phyloP scores from a whole-genome alignment of 192 early-diverging fungal species.

The Dimargaris verticillata region DNA sequence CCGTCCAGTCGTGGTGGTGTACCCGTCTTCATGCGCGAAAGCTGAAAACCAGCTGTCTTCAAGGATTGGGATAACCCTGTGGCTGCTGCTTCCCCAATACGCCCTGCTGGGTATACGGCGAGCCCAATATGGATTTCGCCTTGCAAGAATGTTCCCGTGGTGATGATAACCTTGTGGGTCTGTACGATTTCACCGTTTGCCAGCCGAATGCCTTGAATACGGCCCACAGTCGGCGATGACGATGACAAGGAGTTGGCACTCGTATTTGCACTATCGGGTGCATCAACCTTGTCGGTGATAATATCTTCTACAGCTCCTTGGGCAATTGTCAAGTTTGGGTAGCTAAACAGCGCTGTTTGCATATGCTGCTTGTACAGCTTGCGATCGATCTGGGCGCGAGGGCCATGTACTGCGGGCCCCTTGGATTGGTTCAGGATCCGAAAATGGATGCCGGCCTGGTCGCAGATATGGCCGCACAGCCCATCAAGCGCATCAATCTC shows the following conservation, averaged over 20 bases:
- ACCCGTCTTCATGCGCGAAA: slow-evolving; percentile 72
- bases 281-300: slow-evolving; percentile 30
- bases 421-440: slow-evolving; percentile 63
- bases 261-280: not conserved
- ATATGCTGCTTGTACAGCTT: slow-evolving; percentile 60
- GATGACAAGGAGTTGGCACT: slow-evolving; percentile 21
- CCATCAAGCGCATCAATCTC: slow-evolving; percentile 74
- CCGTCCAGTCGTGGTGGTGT: slow-evolving; percentile 65
- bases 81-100: slow-evolving; percentile 55
- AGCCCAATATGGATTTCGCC: slow-evolving; percentile 71
- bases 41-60: slow-evolving; percentile 50
- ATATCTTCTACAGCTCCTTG: slow-evolving; percentile 58
- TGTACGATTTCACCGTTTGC: slow-evolving; percentile 47
- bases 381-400: slow-evolving; percentile 67
- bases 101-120: slow-evolving; percentile 49
- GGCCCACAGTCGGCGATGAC: slow-evolving; percentile 15
- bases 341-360: slow-evolving; percentile 38
- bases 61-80: slow-evolving; percentile 60
- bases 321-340: slow-evolving; percentile 50
- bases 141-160: slow-evolving; percentile 65
- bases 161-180: slow-evolving; percentile 55
- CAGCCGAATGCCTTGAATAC: slow-evolving; percentile 37
- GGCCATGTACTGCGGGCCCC: slow-evolving; percentile 69
- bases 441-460: slow-evolving; percentile 67
- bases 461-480: slow-evolving; percentile 61